Evolutionary conservation across 768 basidiomycete genomes (phyloP).

Genomic region (Cystofilobasidium ferigula): DNA sequence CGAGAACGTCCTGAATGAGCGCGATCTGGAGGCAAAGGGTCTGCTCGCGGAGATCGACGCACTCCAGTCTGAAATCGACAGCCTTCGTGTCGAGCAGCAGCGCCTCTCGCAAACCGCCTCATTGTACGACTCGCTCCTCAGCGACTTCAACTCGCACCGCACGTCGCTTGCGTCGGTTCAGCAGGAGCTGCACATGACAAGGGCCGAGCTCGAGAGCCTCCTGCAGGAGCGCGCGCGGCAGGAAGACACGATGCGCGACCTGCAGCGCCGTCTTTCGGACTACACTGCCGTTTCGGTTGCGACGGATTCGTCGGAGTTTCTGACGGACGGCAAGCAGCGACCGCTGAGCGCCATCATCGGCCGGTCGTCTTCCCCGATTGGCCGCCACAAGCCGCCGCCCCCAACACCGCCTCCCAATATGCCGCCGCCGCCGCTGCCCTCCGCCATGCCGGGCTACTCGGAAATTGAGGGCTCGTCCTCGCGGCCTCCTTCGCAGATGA

Average conservation of each 20-base stretch:
- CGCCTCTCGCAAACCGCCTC: constrained; percentile 50
- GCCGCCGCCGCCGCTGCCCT: constrained; percentile 16
- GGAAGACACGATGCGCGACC: constrained; percentile 11
- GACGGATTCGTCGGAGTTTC: background rate
- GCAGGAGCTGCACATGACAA: constrained; percentile 3
- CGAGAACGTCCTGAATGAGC: constrained; percentile 27
- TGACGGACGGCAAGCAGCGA: background rate
- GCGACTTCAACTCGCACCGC: constrained; percentile 13
- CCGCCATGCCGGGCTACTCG: background rate
- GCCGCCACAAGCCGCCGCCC: constrained; percentile 10
- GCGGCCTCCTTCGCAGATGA: background rate
- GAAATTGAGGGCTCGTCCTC: background rate
- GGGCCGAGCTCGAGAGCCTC: constrained; percentile 7
- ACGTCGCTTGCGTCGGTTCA: constrained; percentile 9
- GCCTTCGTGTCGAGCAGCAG: constrained; percentile 57
- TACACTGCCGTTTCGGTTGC: background rate
- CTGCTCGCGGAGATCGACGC: constrained; percentile 67
- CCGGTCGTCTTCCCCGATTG: constrained; percentile 4
- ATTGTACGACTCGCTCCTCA: background rate
- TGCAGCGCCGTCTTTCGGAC: constrained; percentile 3
- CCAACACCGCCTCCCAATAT: constrained; percentile 19
- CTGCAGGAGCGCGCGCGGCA: constrained; percentile 9
- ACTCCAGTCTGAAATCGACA: constrained; percentile 59
- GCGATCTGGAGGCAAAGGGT: constrained; percentile 26
- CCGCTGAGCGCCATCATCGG: background rate